A percentile compares a stretch with the other conserved stretches of the same genome.
Conservation (phyloP, 192 early-diverging fungal species). For the Coemansia sp. region DNA sequence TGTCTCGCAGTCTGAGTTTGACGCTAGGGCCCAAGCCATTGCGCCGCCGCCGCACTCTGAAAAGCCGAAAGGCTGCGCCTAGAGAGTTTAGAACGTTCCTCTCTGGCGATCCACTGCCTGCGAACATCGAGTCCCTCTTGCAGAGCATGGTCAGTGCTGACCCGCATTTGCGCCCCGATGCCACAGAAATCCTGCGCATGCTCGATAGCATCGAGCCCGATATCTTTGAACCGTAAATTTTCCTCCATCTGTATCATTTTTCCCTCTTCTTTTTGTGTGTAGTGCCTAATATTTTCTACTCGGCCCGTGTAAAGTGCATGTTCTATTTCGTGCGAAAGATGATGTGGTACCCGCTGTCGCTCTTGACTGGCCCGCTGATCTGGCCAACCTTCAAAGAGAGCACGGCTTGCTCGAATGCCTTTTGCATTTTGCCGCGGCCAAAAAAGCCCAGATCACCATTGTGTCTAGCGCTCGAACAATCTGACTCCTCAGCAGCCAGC, state of each 20-base stretch:
- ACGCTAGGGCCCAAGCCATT: constrained; percentile 13
- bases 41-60: constrained; percentile 40
- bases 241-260: background rate
- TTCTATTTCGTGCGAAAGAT: constrained; percentile 83
- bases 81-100: constrained; percentile 45
- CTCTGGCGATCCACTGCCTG: constrained; percentile 39
- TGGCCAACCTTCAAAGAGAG: constrained; percentile 82
- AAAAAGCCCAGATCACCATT: constrained; percentile 90
- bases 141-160: constrained; percentile 42
- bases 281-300: background rate
- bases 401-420: constrained; percentile 85
- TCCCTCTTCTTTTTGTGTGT: background rate
- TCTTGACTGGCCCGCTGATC: constrained; percentile 76
- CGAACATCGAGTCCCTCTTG: constrained; percentile 36
- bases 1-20: constrained; percentile 33
- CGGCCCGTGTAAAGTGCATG: background rate
- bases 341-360: constrained; percentile 91
- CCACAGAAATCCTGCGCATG: constrained; percentile 28
- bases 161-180: constrained; percentile 40
- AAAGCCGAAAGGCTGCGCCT: constrained; percentile 27
- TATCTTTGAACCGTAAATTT: constrained; percentile 36
- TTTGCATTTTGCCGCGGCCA: constrained; percentile 87
- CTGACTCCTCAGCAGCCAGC: constrained; percentile 75
- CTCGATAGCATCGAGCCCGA: constrained; percentile 45
- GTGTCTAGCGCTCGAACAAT: constrained; percentile 88